Base-by-base conservation (phyloP, 2,329 filamentous ascomycete genomes). In the Diaporthe helianthi region DNA sequence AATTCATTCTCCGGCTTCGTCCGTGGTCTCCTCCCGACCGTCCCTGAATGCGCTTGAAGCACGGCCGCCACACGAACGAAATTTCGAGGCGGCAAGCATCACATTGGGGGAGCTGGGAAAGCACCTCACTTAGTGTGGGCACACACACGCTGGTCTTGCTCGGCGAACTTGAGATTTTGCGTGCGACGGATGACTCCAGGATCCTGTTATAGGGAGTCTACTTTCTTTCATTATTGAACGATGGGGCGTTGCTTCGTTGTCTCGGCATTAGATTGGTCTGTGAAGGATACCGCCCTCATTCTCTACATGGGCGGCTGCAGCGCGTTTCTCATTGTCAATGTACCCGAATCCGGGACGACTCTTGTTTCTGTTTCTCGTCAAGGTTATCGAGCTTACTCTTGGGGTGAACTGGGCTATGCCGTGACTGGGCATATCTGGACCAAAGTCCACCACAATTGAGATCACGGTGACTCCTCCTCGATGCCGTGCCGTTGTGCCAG, bases 11-110 rank as follows among this genome's bases (percentile, higher is more conserved):
- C 78, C 71, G 76, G 77, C 71, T 79, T 80, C 71, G 74, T 79
- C 72, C 78, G 78, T 65, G 78, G 77, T 72, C 73, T 80, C 29
- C 76, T 80, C 72, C 77, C 78, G 55, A 79, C 79, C 10, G 79
- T 80, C 61, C 76, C 74, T 46, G 77, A 79, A 72, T 77, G 76
- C 72, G 77, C 76, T 55, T 79, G 58, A 72, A 72, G 55, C 26
- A 52, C 44, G 41, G 54, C 55, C 36, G 64, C 63, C 44, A 65
- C n/a, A 41, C 68, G 70, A 71, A 71, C 63, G 67, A 64, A 69
- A 69, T 67, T 65, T 69, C 64, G 64, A 41, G 29, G 67, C 63
- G 67, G 49, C 63, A 51, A 24, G 22, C 19, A 51, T 60, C 49
- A 49, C 24, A 52, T 53, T 29, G 61, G 52, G 67, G 51, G 44